Percentiles rank a stretch among this genome's conserved stretches.
Conservation (phyloP, 768 basidiomycete species). For the Psilocybe cyanescens region DNA sequence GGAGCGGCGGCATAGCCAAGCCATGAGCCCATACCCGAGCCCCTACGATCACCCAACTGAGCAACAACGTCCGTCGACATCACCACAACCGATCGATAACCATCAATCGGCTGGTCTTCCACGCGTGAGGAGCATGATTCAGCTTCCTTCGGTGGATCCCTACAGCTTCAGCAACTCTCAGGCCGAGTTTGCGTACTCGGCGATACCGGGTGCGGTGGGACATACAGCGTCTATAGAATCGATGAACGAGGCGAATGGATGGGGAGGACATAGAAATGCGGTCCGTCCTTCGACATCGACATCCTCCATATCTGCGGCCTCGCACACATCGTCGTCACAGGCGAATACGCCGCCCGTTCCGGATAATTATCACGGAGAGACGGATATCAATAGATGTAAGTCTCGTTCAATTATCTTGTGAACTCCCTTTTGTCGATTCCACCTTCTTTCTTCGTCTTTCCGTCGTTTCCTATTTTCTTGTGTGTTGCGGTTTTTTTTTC, state of each 20-base stretch:
- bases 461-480: not conserved
- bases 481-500: not conserved
- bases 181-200: slow-evolving; percentile 83
- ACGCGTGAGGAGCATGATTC: slow-evolving; percentile 84
- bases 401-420: slow-evolving; percentile 25
- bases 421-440: not conserved
- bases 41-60: slow-evolving; percentile 75
- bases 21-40: slow-evolving; percentile 85
- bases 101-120: slow-evolving; percentile 54
- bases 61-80: slow-evolving; percentile 70
- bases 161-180: slow-evolving; percentile 69
- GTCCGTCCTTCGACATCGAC: slow-evolving; percentile 77
- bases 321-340: slow-evolving; percentile 77
- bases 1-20: slow-evolving; percentile 81
- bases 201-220: slow-evolving; percentile 51
- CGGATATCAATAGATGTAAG: slow-evolving; percentile 87
- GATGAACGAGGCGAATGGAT: slow-evolving; percentile 49
- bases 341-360: slow-evolving; percentile 82
- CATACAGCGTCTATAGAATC: slow-evolving; percentile 46
- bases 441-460: not conserved
- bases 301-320: slow-evolving; percentile 76
- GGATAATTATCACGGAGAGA: slow-evolving; percentile 66
- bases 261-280: slow-evolving; percentile 48
- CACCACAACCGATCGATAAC: slow-evolving; percentile 67
- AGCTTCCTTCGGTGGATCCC: slow-evolving; percentile 72